Evolutionary conservation across 768 basidiomycete species (phyloP).

Genomic region (Trametes gibbosa): DNA sequence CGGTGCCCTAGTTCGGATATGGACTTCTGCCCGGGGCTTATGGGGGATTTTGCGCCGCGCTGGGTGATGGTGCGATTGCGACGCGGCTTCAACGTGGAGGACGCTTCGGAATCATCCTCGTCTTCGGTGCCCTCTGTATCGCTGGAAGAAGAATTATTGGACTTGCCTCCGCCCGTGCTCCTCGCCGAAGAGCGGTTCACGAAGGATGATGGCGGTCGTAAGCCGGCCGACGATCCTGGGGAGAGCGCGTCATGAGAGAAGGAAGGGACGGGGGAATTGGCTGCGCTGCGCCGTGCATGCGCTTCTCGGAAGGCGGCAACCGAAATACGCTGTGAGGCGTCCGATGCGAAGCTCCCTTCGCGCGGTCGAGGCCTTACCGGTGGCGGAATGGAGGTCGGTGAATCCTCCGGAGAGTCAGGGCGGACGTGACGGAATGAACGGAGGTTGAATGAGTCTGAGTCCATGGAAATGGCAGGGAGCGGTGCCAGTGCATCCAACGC

Average conservation of each 20-base stretch:
- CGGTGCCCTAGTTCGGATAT: slow-evolving; percentile 31
- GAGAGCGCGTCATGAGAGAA: slow-evolving; percentile 25
- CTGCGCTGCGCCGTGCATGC: slow-evolving; percentile 61
- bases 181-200: slow-evolving; percentile 13
- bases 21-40: slow-evolving; percentile 16
- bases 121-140: slow-evolving; percentile 34
- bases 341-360: slow-evolving; percentile 56
- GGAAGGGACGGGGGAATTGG: slow-evolving; percentile 59
- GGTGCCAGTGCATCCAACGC: slow-evolving; percentile 18
- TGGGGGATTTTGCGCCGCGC: slow-evolving; percentile 1
- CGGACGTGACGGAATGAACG: slow-evolving; percentile 71
- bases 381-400: slow-evolving; percentile 29
- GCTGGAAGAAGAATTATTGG: slow-evolving; percentile 9
- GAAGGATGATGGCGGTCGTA: slow-evolving; percentile 25
- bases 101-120: slow-evolving; percentile 26
- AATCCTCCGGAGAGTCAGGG: slow-evolving; percentile 38
- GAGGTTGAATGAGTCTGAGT: slow-evolving; percentile 60
- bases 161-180: slow-evolving; percentile 3
- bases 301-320: slow-evolving; percentile 81
- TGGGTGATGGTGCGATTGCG: slow-evolving; percentile 34
- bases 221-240: slow-evolving; percentile 14
- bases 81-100: slow-evolving; percentile 34
- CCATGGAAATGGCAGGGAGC: slow-evolving; percentile 19
- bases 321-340: slow-evolving; percentile 71
- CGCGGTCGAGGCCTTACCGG: slow-evolving; percentile 44